These are phyloP conservation scores for Aspergillus felis DNA, from an alignment of 2,329 filamentous ascomycete species.

Conservation along the genomic window DNA sequence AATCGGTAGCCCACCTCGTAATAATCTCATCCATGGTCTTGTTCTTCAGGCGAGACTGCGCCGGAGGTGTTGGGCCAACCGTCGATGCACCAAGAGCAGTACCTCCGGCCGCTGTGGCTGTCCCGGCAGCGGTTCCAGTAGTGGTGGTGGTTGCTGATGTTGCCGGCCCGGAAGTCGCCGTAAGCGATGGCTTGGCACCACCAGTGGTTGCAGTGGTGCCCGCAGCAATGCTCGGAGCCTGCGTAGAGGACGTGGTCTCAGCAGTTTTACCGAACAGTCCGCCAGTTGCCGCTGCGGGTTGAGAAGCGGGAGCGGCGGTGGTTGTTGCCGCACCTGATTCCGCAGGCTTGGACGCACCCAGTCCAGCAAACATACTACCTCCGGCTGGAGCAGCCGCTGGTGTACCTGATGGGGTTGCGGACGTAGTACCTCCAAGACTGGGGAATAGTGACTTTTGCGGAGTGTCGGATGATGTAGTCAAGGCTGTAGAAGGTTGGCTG, in stretches of 20 bases:
- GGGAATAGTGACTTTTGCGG: slow-evolving; percentile 35
- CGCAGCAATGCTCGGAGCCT: slow-evolving; percentile 16
- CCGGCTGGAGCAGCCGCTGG: slow-evolving; percentile 27
- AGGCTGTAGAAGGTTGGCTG: slow-evolving; percentile 20
- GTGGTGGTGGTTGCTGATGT: slow-evolving; percentile 24
- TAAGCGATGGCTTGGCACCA: slow-evolving; percentile 19
- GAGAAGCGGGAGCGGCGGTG: slow-evolving; percentile 24
- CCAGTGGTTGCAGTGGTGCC: slow-evolving; percentile 18
- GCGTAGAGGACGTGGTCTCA: slow-evolving; percentile 19
- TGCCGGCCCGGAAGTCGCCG: slow-evolving; percentile 30
- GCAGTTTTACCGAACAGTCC: slow-evolving; percentile 26
- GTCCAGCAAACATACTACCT: slow-evolving; percentile 25
- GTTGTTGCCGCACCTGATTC: slow-evolving; percentile 25
- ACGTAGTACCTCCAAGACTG: slow-evolving; percentile 23
- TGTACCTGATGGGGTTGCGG: slow-evolving; percentile 28
- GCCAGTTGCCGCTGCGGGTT: slow-evolving; percentile 16
- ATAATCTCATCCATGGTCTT: slow-evolving; percentile 99
- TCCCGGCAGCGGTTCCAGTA: slow-evolving; percentile 28
- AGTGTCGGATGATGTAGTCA: slow-evolving; percentile 27
- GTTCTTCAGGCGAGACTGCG: slow-evolving; percentile 85
- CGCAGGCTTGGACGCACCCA: slow-evolving; percentile 27
- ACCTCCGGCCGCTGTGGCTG: slow-evolving; percentile 30
- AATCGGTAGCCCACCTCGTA: slow-evolving; percentile 89
- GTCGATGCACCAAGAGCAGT: slow-evolving; percentile 65
- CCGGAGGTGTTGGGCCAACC: slow-evolving; percentile 71